Base-by-base conservation (phyloP, 2,329 filamentous ascomycete genomes). In the Lachnum nothofagi region DNA sequence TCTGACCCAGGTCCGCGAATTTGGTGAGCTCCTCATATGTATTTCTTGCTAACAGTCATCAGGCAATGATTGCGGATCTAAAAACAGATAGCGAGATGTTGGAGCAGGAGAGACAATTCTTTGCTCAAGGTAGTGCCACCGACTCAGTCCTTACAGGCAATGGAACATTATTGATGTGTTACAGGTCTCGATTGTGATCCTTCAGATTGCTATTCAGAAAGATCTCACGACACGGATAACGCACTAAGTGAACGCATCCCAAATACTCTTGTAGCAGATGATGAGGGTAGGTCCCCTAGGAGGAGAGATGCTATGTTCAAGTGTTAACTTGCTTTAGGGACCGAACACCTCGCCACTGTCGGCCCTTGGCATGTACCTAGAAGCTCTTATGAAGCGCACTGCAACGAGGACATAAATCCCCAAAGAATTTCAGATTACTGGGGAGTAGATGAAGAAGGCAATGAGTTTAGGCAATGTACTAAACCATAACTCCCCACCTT, bases 41-140 rank as follows among this genome's bases (percentile, higher is more conserved):
- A 16, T n/a, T 12, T 24, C 4, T 7, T 40, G 14, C 9, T 40
- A 5, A 40, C 24, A 20, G 25, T 46, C 74, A 5, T 10, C n/a
- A 40, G 72, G 71, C 72, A 63, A 75, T 74, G 71, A 73, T 75
- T 61, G 66, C 69, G 56, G 72, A 74, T 65, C 60, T 74, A 42
- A 73, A 73, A 57, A 67, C 69, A 47, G 73, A 74, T 59, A 74
- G 71, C 34, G 63, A 67, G 54, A 67, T 70, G 53, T 75, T 70
- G 71, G 68, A 72, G n/a, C 31, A 27, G 29, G 54, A 56, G 44
- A 44, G 48, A n/a, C 23, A 27, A 14, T n/a, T 19, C 17, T 42
- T 1, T 3, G 14, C 8, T 20, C 25, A 17, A 29, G 27, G 40
- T 42, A 29, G 2, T 16, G 19, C n/a, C 16, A 17, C n/a, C 23